A percentile compares a stretch with the other conserved stretches of the same genome.
Conservation (phyloP, 192 early-diverging fungal species). For the Obelidium mucronatum region DNA sequence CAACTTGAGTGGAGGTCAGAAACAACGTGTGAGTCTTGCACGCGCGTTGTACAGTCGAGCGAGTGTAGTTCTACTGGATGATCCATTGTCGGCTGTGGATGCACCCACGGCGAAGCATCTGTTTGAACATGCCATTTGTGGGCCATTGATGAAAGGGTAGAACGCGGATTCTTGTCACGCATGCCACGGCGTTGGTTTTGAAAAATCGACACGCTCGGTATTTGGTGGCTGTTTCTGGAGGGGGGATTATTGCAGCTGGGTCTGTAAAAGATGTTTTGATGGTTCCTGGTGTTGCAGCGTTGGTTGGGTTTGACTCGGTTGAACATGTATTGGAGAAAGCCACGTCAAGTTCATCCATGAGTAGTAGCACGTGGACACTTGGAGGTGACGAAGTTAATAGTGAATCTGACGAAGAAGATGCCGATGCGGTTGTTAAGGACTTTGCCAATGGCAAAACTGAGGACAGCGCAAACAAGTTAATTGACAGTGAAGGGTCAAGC, state of each 20-base stretch:
- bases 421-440: conserved; percentile 11
- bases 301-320: conserved; percentile 28
- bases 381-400: conserved; percentile 34
- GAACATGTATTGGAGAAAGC: not conserved
- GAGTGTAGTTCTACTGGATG: conserved; percentile 80
- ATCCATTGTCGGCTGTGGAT: conserved; percentile 93
- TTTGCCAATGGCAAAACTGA: conserved; percentile 32
- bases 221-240: conserved; percentile 51
- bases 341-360: not conserved
- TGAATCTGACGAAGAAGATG: conserved; percentile 30
- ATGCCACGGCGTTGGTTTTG: conserved; percentile 58
- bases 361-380: not conserved
- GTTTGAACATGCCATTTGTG: conserved; percentile 77
- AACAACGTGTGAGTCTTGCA: conserved; percentile 75
- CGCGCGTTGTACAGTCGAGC: conserved; percentile 79
- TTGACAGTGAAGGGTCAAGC: conserved; percentile 47
- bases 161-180: conserved; percentile 91
- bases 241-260: conserved; percentile 43
- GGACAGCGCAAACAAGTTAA: conserved; percentile 41
- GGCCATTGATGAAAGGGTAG: conserved; percentile 71
- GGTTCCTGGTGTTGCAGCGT: conserved; percentile 28
- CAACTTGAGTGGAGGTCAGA: conserved; percentile 62
- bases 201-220: conserved; percentile 45
- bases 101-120: conserved; percentile 91
- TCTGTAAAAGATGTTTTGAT: conserved; percentile 28